Conservation (phyloP, 345 rosid species). For the Bruguiera gymnorhiza region DNA sequence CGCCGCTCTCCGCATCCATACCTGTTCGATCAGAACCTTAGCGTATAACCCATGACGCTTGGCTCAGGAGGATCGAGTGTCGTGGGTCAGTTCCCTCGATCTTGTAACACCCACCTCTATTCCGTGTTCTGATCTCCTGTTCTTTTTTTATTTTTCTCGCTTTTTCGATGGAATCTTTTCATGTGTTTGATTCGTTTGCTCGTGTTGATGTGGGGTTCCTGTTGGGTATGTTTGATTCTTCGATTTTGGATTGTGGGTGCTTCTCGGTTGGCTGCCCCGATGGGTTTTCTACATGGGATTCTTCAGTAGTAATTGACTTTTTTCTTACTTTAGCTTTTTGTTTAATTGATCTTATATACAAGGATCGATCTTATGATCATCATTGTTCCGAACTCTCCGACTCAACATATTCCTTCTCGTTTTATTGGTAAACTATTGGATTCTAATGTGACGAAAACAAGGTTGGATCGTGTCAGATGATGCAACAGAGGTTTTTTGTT, state of each 20-base stretch:
- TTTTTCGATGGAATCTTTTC: constrained; percentile 2
- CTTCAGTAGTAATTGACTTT: constrained; percentile 13
- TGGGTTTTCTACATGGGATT: neutral
- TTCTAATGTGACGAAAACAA: neutral
- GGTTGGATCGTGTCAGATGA: too few species aligned
- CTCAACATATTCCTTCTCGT: neutral
- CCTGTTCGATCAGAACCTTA: neutral
- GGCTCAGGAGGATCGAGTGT: constrained; percentile 90
- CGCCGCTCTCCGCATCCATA: too few species aligned
- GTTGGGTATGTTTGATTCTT: constrained; percentile 6
- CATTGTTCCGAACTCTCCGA: neutral
- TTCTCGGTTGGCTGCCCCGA: neutral
- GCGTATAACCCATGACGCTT: constrained; percentile 55
- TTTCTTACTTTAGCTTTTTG: neutral
- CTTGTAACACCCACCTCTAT: neutral
- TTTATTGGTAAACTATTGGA: neutral
- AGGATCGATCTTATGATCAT: neutral
- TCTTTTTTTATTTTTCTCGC: neutral
- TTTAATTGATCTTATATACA: neutral
- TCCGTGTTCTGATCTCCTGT: neutral
- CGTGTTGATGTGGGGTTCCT: constrained; percentile 1
- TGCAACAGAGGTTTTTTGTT: too few species aligned
- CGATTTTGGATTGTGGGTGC: constrained; percentile 7
- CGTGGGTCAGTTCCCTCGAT: constrained; percentile 46
- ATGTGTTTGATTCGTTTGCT: neutral